phyloP scores from a whole-genome alignment of 257 asterid species.

The Nicotiana benthamiana region DNA sequence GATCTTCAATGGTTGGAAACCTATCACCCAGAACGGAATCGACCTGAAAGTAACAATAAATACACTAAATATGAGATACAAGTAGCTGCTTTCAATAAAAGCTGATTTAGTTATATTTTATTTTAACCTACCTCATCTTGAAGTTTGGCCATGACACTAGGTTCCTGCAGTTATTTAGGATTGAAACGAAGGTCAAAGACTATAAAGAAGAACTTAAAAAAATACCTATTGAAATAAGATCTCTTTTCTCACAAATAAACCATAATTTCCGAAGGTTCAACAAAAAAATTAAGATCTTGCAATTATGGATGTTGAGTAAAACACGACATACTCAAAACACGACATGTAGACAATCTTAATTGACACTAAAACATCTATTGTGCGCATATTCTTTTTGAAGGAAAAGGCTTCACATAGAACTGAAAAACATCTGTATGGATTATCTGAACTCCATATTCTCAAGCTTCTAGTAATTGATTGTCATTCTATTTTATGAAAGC shows the following conservation, averaged over 20 bases:
- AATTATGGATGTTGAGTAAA: background rate
- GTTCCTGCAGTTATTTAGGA: constrained; percentile 52
- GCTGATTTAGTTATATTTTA: background rate
- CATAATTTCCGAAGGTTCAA: background rate
- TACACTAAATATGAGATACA: constrained; percentile 2
- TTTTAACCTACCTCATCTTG: constrained; percentile 67
- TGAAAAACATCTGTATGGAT: background rate
- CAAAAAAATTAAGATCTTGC: background rate
- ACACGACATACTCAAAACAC: background rate
- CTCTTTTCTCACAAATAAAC: background rate
- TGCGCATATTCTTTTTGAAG: background rate
- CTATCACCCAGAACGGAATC: constrained; percentile 92
- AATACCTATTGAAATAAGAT: background rate
- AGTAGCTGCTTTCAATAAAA: background rate
- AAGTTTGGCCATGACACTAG: constrained; percentile 82
- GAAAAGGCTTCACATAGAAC: background rate
- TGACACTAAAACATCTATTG: background rate
- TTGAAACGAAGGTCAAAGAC: background rate
- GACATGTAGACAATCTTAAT: background rate
- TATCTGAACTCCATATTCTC: background rate
- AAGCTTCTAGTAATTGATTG: background rate
- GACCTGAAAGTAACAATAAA: constrained; percentile 42
- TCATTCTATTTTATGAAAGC: background rate
- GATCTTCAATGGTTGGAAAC: constrained; percentile 80
- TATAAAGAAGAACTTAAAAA: background rate